Evolutionary conservation across 371 early-diverging fungal genomes (phyloP).

Genomic region (Blakeslea trispora): DNA sequence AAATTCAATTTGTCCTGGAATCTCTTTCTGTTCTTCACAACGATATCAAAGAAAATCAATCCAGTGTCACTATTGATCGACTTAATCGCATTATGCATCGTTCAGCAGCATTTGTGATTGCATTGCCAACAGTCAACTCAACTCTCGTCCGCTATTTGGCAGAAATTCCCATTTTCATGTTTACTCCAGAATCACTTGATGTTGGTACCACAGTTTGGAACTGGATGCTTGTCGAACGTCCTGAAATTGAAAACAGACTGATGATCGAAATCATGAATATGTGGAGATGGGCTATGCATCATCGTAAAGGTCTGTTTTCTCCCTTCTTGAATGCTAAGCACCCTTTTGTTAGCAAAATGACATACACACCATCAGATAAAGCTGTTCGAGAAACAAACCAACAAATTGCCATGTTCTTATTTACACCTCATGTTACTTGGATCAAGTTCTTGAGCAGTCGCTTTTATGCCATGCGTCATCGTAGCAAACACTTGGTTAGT

Average conservation of each 20-base stretch:
- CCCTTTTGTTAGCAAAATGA: slow-evolving; percentile 92
- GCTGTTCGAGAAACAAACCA: slow-evolving; percentile 66
- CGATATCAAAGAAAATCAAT: slow-evolving; percentile 43
- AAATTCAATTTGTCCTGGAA: slow-evolving; percentile 48
- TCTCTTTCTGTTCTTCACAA: slow-evolving; percentile 37
- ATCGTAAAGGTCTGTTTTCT: slow-evolving; percentile 80
- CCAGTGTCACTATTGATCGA: slow-evolving; percentile 47
- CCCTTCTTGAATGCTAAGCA: slow-evolving; percentile 60
- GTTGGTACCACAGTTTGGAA: slow-evolving; percentile 85
- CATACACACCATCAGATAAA: slow-evolving; percentile 88
- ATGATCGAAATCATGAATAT: slow-evolving; percentile 80
- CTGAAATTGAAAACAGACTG: slow-evolving; percentile 76
- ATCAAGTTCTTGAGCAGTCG: slow-evolving; percentile 83
- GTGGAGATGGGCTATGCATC: slow-evolving; percentile 82
- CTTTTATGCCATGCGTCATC: slow-evolving; percentile 80
- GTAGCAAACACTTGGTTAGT: slow-evolving; percentile 73
- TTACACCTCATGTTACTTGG: slow-evolving; percentile 82
- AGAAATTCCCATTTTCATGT: slow-evolving; percentile 83
- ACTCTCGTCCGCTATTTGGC: slow-evolving; percentile 82
- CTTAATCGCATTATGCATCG: slow-evolving; percentile 49
- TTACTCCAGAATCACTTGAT: slow-evolving; percentile 78
- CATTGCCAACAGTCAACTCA: slow-evolving; percentile 52
- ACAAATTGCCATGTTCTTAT: slow-evolving; percentile 61
- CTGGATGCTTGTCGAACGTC: slow-evolving; percentile 80
- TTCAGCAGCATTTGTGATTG: slow-evolving; percentile 22